These are phyloP conservation scores for Pestalotiopsis fici DNA, from an alignment of 2,329 filamentous ascomycete species.

Conservation along the genomic window DNA sequence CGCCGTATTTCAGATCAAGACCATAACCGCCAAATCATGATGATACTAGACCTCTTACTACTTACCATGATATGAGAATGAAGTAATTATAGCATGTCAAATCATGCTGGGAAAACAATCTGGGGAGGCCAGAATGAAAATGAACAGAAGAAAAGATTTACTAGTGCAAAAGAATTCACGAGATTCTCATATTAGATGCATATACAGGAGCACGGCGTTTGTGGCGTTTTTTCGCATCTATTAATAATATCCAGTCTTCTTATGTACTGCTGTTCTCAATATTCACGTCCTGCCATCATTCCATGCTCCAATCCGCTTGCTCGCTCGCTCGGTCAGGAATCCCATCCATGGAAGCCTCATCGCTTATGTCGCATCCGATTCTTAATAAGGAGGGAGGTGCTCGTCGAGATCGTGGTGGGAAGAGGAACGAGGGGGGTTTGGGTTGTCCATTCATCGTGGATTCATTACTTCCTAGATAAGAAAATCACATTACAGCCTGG, in stretches of 20 bases:
- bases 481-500: slow-evolving; percentile 30
- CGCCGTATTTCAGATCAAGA: slow-evolving; percentile 96
- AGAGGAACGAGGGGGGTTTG: neutral
- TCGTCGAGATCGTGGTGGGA: neutral
- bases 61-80: neutral
- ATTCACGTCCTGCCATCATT: neutral
- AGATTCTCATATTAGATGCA: neutral
- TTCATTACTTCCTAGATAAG: slow-evolving; percentile 13
- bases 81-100: neutral
- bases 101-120: neutral
- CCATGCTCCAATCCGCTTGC: neutral
- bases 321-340: neutral
- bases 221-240: slow-evolving; percentile 2
- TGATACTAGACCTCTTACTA: neutral
- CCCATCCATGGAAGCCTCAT: neutral
- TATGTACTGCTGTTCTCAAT: neutral
- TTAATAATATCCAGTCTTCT: slow-evolving; percentile 4
- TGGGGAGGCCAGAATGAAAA: neutral
- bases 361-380: neutral
- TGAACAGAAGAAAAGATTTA: neutral
- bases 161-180: neutral
- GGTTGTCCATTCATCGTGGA: neutral
- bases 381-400: neutral
- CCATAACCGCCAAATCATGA: slow-evolving; percentile 61
- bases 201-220: slow-evolving; percentile 10